phyloP scores from a whole-genome alignment of 2,329 filamentous ascomycete species.

The Calonectria leucothoes region DNA sequence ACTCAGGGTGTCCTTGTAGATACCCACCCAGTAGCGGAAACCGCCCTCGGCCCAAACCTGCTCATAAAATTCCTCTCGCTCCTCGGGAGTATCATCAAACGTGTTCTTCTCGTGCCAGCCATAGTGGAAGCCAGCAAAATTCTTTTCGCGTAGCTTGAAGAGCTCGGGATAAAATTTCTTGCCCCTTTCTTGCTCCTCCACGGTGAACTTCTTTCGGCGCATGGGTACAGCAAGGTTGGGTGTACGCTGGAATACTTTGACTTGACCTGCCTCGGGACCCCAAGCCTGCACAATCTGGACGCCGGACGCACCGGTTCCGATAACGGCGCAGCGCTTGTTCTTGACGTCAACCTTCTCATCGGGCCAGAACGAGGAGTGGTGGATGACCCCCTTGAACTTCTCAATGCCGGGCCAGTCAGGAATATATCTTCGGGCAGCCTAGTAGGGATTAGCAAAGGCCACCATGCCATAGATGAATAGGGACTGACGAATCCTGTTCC shows the following conservation, averaged over 20 bases:
- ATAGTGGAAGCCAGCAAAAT: conserved; percentile 70
- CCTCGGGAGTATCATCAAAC: conserved; percentile 63
- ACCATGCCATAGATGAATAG: too few relatives aligned
- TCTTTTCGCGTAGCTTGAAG: conserved; percentile 63
- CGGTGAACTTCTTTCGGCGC: conserved; percentile 57
- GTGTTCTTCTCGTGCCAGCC: conserved; percentile 66
- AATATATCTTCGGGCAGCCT: conserved; percentile 69
- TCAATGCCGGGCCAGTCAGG: conserved; percentile 70
- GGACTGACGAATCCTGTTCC: conserved; percentile 62
- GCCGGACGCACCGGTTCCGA: conserved; percentile 74
- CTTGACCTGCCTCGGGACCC: conserved; percentile 60
- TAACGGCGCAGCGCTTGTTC: conserved; percentile 70
- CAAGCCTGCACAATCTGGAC: conserved; percentile 73
- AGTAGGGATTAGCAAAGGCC: not conserved
- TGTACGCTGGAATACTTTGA: conserved; percentile 74
- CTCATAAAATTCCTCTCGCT: conserved; percentile 62
- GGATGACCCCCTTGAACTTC: conserved; percentile 68
- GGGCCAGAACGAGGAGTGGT: conserved; percentile 73
- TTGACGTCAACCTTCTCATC: conserved; percentile 64
- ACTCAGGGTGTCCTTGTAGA: conserved; percentile 64
- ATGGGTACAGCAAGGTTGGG: conserved; percentile 75
- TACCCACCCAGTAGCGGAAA: conserved; percentile 65
- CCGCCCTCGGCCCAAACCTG: conserved; percentile 62
- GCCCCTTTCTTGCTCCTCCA: conserved; percentile 52
- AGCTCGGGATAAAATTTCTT: conserved; percentile 61